Evolutionary conservation across 169 alveolate species (phyloP), one percentile per base, ranked within the genome.

Genomic region (Cardiosporidium cionae): DNA sequence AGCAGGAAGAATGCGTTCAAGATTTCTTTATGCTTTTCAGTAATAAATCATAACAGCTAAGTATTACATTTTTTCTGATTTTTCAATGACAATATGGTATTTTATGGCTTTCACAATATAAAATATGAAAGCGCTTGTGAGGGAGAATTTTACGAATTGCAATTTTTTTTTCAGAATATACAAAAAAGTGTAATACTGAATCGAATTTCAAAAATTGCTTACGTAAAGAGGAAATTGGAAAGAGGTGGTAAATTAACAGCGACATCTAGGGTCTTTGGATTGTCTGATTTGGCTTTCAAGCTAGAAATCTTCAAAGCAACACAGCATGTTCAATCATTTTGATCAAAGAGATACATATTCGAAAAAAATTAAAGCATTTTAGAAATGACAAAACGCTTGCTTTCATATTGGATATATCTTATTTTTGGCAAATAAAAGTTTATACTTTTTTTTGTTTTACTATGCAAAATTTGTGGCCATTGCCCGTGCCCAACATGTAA

Each of bases 171-270:
- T n/a, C 58, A 44, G n/a, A 44, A 16, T 44, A 44, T n/a, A 44
- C 27, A 44, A 44, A 44, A 44, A 44, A n/a, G 16, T 44, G 58
- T n/a, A n/a, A n/a, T n/a, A n/a, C n/a, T n/a, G n/a, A n/a, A n/a
- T n/a, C n/a, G n/a, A n/a, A n/a, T n/a, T n/a, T n/a, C n/a, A n/a
- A n/a, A 44, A 44, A 44, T 16, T 7, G 7, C 82, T 44, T 23
- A 76, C 82, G 82, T 76, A 70, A 76, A 76, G 33, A 64, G 28
- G 54, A 32, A 76, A 7, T 75, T 76, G n/a, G 76, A 31, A 31
- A 74, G 82, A 22, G 69, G 35, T 1, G 82, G 82, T 32, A 52
- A 37, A 53, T 76, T 76, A 23, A 76, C 77, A 33, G 25, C 58
- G 52, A 76, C 69, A 0, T 52, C 74, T 44, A 76, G 44, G 23